Evolutionary conservation across 148 eudicot species (phyloP).

Genomic region (Rhododendron mucronatum): DNA sequence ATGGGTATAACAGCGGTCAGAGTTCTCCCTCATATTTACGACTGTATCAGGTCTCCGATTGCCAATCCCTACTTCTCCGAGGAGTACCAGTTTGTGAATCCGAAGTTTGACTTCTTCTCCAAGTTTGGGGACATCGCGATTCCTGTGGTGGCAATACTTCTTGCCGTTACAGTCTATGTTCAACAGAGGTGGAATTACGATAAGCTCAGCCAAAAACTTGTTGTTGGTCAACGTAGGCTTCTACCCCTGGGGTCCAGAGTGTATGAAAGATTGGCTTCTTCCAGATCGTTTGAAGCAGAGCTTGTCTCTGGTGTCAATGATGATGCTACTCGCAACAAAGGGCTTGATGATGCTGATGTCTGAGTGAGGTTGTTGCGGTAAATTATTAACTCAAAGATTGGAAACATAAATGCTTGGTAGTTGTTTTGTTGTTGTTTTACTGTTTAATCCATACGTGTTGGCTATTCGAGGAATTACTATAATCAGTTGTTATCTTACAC

Average conservation of each 20-base stretch:
- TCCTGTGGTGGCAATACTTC: constrained; percentile 41
- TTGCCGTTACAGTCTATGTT: constrained; percentile 47
- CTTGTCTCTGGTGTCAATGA: constrained; percentile 45
- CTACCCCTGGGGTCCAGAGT: constrained; percentile 50
- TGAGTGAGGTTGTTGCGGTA: constrained; percentile 8
- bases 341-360: constrained; percentile 6
- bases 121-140: constrained; percentile 72
- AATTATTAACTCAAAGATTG: neutral
- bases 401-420: neutral
- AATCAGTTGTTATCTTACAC: neutral
- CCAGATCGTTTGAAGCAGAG: constrained; percentile 53
- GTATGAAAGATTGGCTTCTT: constrained; percentile 68
- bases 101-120: constrained; percentile 54
- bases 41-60: constrained; percentile 44
- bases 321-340: constrained; percentile 6
- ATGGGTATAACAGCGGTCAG: constrained; percentile 65
- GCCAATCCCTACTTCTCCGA: constrained; percentile 62
- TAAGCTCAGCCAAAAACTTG: constrained; percentile 35
- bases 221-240: constrained; percentile 35
- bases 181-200: constrained; percentile 78
- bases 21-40: constrained; percentile 78
- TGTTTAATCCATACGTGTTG: neutral
- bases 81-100: constrained; percentile 74
- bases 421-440: neutral
- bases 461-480: neutral